Evolutionary conservation across 2,329 filamentous ascomycete species (phyloP).

Genomic region (Beauveria rudraprayagi): DNA sequence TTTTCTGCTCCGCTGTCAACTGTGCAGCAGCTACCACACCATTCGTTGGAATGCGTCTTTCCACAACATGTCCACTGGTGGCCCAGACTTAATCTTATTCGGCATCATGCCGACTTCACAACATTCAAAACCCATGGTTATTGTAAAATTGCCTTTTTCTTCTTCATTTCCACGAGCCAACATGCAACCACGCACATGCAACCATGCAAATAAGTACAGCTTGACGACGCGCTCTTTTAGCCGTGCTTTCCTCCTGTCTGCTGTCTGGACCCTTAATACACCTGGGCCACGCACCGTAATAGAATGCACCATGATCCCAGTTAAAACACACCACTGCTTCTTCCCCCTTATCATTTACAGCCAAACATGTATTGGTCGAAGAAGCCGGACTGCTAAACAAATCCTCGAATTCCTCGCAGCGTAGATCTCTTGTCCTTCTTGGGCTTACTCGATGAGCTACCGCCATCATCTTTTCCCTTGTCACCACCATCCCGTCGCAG

Average conservation of each 20-base stretch:
- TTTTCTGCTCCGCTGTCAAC: too few species aligned
- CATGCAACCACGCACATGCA: background rate
- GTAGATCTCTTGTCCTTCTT: slow-evolving; percentile 31
- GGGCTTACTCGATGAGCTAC: slow-evolving; percentile 16
- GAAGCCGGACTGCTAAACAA: slow-evolving; percentile 19
- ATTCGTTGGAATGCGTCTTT: background rate
- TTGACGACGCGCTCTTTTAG: background rate
- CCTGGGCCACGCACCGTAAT: too few species aligned
- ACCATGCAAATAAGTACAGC: background rate
- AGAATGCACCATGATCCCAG: background rate
- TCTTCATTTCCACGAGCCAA: background rate
- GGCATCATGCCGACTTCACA: background rate
- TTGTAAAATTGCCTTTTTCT: background rate
- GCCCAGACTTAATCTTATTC: background rate
- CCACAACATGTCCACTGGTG: background rate
- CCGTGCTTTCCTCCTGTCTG: background rate
- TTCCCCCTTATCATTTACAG: background rate
- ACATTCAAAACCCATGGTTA: background rate
- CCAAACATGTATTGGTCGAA: background rate
- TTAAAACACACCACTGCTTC: background rate
- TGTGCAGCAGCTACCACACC: background rate
- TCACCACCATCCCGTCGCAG: slow-evolving; percentile 42
- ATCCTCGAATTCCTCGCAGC: slow-evolving; percentile 34
- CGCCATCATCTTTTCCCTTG: slow-evolving; percentile 36
- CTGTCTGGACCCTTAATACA: background rate